Evolutionary conservation across 2,329 filamentous ascomycete species (phyloP).

Genomic region (Knufia petricola): DNA sequence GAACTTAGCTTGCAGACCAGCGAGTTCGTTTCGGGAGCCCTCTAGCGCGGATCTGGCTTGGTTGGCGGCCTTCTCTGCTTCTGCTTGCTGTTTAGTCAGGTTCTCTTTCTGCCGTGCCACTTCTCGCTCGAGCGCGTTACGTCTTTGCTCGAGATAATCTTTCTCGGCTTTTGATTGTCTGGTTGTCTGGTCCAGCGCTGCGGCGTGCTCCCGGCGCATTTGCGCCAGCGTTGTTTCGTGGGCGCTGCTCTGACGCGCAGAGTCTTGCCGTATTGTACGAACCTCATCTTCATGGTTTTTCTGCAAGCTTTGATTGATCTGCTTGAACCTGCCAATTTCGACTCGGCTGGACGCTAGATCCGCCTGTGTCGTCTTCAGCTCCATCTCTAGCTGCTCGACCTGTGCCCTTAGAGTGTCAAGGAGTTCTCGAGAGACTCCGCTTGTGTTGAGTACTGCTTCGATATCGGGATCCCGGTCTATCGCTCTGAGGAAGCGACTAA

Average conservation of each 20-base stretch:
- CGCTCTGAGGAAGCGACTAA: slow-evolving; percentile 69
- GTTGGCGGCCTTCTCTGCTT: slow-evolving; percentile 10
- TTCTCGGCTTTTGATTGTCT: slow-evolving; percentile 38
- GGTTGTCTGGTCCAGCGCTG: slow-evolving; percentile 33
- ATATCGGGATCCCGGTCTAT: slow-evolving; percentile 85
- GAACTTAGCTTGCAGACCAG: slow-evolving; percentile 13
- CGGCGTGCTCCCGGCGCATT: slow-evolving; percentile 41
- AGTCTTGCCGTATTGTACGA: slow-evolving; percentile 37
- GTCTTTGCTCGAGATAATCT: slow-evolving; percentile 39
- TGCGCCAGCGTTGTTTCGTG: slow-evolving; percentile 22
- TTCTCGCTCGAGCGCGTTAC: slow-evolving; percentile 28
- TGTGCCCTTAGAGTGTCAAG: slow-evolving; percentile 76
- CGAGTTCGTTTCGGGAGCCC: slow-evolving; percentile 1
- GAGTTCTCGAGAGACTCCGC: slow-evolving; percentile 84
- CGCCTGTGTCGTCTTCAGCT: slow-evolving; percentile 47
- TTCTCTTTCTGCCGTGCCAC: slow-evolving; percentile 7
- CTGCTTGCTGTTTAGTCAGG: slow-evolving; percentile 20
- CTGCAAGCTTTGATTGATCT: slow-evolving; percentile 61
- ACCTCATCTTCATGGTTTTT: slow-evolving; percentile 59
- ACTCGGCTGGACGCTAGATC: slow-evolving; percentile 47
- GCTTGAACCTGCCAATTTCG: slow-evolving; percentile 51
- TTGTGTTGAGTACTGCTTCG: slow-evolving; percentile 78
- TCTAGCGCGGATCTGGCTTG: slow-evolving; percentile 27
- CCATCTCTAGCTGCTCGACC: slow-evolving; percentile 60
- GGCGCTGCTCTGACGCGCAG: slow-evolving; percentile 19